Evolutionary conservation across 257 asterid genomes (phyloP).

Genomic region (Scutellaria baicalensis): DNA sequence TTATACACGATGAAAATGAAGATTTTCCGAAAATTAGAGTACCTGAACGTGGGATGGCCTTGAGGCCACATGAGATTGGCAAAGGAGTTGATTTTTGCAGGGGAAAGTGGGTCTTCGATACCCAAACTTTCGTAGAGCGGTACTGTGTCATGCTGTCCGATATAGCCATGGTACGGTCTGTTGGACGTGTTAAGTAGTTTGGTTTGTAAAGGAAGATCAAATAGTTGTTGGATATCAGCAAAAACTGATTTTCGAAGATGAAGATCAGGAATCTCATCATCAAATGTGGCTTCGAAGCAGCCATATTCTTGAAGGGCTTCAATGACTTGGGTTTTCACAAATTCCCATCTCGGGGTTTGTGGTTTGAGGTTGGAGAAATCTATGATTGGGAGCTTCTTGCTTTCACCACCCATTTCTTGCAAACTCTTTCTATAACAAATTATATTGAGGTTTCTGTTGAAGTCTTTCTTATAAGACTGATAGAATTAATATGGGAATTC

Average conservation of each 20-base stretch:
- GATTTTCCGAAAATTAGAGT: no score
- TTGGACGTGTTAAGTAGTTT: constrained; percentile 37
- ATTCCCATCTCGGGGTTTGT: no score
- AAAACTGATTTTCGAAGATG: constrained; percentile 26
- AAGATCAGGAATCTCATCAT: constrained; percentile 16
- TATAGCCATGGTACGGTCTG: constrained; percentile 55
- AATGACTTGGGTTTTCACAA: no score
- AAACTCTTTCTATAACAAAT: no score
- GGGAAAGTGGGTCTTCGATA: constrained; percentile 27
- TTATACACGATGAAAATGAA: no score
- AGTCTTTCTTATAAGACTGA: no score
- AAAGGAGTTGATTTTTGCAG: constrained; percentile 23
- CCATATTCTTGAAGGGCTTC: no score
- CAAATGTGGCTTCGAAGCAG: constrained; percentile 48
- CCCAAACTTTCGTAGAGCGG: constrained; percentile 70
- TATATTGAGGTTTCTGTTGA: no score
- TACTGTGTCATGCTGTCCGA: constrained; percentile 41
- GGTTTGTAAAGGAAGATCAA: constrained; percentile 49
- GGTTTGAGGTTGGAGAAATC: no score
- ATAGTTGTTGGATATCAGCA: constrained; percentile 30
- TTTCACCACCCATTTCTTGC: constrained; percentile 32
- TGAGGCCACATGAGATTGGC: constrained; percentile 45
- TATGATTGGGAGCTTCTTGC: constrained; percentile 40
- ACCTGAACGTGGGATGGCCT: constrained; percentile 52
- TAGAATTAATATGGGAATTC: no score